Conservation (phyloP, 2,329 filamentous ascomycete genomes). For the Achaetomium macrosporum region DNA sequence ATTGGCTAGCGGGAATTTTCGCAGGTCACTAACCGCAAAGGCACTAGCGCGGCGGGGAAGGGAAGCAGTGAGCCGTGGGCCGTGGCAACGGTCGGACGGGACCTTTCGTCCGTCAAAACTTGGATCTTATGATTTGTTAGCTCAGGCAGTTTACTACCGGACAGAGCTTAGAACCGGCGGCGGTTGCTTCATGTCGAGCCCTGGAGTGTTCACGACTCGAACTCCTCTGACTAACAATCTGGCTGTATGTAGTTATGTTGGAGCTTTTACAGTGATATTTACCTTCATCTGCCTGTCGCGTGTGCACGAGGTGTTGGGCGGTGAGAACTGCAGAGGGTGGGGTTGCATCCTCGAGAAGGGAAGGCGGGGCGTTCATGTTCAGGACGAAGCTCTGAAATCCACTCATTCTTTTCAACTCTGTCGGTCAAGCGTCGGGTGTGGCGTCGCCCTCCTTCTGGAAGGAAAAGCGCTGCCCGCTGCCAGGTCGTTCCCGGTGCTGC, state of each 20-base stretch:
- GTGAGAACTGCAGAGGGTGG: slow-evolving; percentile 7
- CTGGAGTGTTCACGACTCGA: too few relatives aligned
- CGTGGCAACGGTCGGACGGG: slow-evolving; percentile 14
- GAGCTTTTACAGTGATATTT: too few relatives aligned
- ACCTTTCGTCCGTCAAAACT: neutral
- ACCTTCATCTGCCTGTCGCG: too few relatives aligned
- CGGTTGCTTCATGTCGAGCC: too few relatives aligned
- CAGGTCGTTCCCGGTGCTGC: too few relatives aligned
- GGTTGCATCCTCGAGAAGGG: slow-evolving; percentile 5
- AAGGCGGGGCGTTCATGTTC: neutral
- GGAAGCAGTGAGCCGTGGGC: slow-evolving; percentile 1
- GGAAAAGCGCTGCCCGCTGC: neutral
- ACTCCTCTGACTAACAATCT: too few relatives aligned
- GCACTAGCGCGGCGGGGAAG: slow-evolving; percentile 10
- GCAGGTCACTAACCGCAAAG: neutral
- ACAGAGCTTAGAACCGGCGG: too few relatives aligned
- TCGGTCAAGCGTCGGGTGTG: too few relatives aligned
- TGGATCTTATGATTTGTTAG: neutral
- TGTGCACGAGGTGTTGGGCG: neutral
- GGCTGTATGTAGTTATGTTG: too few relatives aligned
- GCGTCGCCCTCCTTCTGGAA: neutral
- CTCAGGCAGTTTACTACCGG: neutral
- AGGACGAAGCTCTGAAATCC: slow-evolving; percentile 7
- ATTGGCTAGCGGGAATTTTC: slow-evolving; percentile 4
- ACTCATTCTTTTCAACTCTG: neutral